These are phyloP conservation scores for Primulina eburnea DNA, from an alignment of 257 asterid genomes.

Conservation along the genomic window DNA sequence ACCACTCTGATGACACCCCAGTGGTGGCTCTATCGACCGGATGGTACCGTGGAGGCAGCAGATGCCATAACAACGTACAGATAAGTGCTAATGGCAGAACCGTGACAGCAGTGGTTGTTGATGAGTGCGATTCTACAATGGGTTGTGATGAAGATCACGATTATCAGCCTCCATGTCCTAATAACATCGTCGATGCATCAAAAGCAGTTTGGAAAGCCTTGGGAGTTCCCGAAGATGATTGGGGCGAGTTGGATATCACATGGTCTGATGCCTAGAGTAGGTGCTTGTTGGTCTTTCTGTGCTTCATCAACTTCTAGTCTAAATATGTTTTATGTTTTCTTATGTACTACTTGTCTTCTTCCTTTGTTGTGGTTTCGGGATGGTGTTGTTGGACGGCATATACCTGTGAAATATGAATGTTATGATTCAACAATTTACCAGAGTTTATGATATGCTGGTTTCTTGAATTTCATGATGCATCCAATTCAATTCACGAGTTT, in stretches of 20 bases:
- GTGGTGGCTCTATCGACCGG: slow-evolving; percentile 47
- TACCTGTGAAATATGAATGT: neutral
- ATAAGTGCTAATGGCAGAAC: slow-evolving; percentile 36
- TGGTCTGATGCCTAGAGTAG: slow-evolving; percentile 38
- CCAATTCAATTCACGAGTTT: neutral
- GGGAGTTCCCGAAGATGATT: slow-evolving; percentile 26
- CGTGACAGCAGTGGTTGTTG: slow-evolving; percentile 40
- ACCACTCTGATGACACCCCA: slow-evolving; percentile 38
- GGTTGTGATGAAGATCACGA: slow-evolving; percentile 47
- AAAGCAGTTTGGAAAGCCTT: slow-evolving; percentile 49
- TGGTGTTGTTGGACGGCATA: neutral
- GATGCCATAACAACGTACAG: slow-evolving; percentile 30
- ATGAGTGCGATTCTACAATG: slow-evolving; percentile 47
- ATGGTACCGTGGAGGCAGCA: slow-evolving; percentile 35
- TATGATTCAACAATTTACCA: neutral
- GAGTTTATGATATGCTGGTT: neutral
- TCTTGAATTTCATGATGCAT: neutral
- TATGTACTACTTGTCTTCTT: too few species aligned
- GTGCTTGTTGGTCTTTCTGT: neutral
- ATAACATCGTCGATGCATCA: slow-evolving; percentile 49
- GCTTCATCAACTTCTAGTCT: neutral
- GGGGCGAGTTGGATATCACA: slow-evolving; percentile 43
- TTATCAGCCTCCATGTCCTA: slow-evolving; percentile 49
- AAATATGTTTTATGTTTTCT: neutral
- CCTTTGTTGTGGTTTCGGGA: neutral